A percentile compares a stretch with the other conserved stretches of the same genome.
phyloP scores from a whole-genome alignment of 768 basidiomycete species.

The Termitomyces sp. region DNA sequence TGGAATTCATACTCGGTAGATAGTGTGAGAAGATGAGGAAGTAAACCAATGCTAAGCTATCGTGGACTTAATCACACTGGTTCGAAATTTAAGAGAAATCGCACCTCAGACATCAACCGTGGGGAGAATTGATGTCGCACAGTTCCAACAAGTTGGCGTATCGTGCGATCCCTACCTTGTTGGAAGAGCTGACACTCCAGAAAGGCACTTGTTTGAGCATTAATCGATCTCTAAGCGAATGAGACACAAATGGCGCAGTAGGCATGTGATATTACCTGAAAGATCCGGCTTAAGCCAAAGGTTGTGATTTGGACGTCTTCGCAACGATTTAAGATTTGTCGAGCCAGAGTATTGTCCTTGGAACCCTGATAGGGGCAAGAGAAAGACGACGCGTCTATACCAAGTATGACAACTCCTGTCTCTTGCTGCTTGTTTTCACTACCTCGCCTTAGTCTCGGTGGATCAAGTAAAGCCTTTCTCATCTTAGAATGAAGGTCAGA shows the following conservation, averaged over 20 bases:
- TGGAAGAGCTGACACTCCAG: conserved; percentile 34
- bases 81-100: conserved; percentile 15
- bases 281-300: conserved; percentile 38
- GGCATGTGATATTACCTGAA: conserved; percentile 32
- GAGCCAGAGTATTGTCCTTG: conserved; percentile 18
- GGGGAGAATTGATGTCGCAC: conserved; percentile 77
- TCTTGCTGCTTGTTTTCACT: conserved; percentile 31
- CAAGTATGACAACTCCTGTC: conserved; percentile 40
- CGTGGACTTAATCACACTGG: conserved; percentile 11
- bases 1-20: conserved; percentile 46
- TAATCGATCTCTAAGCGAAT: conserved; percentile 40
- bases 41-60: conserved; percentile 21
- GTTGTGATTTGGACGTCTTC: conserved; percentile 29
- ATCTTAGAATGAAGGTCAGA: conserved; percentile 31
- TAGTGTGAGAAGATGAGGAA: conserved; percentile 39
- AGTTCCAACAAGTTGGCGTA: conserved; percentile 52
- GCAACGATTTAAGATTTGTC: conserved; percentile 29
- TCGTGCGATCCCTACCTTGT: background rate
- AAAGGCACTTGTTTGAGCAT: conserved; percentile 38
- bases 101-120: conserved; percentile 45
- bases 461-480: conserved; percentile 35
- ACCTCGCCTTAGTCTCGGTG: conserved; percentile 27
- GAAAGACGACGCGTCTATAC: conserved; percentile 46
- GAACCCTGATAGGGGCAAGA: conserved; percentile 33
- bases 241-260: background rate